Evolutionary conservation across 1,139 yeast genomes (phyloP).

Genomic region (Hyphopichia fennica): DNA sequence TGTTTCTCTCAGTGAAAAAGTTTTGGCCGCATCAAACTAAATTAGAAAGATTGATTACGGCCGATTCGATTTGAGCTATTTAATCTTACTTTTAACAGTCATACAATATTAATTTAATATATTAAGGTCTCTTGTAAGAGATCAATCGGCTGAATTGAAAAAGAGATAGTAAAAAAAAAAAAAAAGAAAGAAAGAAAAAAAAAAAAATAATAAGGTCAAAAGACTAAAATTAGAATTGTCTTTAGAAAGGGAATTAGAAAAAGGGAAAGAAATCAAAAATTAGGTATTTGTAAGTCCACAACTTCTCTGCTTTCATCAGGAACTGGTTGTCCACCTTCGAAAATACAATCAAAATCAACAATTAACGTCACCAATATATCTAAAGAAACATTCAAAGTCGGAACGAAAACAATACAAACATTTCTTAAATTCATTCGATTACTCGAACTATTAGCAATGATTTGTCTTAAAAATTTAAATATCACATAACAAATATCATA

Average conservation of each 20-base stretch:
- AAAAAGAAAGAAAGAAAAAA: background rate
- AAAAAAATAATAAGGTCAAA: background rate
- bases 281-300: conserved; percentile 44
- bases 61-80: no score
- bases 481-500: conserved; percentile 63
- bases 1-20: no score
- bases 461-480: conserved; percentile 64
- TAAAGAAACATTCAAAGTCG: conserved; percentile 72
- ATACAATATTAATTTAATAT: no score
- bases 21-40: no score
- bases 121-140: no score
- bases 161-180: background rate
- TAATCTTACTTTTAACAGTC: no score
- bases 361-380: conserved; percentile 63
- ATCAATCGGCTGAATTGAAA: no score
- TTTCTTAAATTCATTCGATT: conserved; percentile 86
- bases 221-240: background rate
- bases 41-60: no score
- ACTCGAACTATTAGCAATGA: conserved; percentile 58
- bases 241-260: background rate
- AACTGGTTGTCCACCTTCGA: conserved; percentile 52
- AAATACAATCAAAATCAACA: conserved; percentile 64
- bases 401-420: conserved; percentile 82
- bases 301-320: conserved; percentile 38
- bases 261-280: conserved; percentile 22